These are phyloP conservation scores for Cladosporium austrohemisphaericum DNA, from an alignment of 2,329 filamentous ascomycete genomes.

Conservation along the genomic window DNA sequence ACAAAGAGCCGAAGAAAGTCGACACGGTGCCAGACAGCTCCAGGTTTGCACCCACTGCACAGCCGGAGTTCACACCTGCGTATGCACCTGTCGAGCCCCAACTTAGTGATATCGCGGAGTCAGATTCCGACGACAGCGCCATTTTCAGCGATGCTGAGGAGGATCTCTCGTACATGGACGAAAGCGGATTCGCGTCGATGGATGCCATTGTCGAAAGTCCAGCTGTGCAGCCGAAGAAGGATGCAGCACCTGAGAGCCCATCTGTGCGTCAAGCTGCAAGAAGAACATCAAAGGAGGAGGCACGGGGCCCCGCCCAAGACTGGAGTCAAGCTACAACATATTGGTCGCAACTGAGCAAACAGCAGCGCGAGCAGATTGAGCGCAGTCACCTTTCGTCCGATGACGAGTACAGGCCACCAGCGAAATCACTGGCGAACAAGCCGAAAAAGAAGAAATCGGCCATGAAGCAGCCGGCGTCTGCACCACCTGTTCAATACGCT, in stretches of 20 bases:
- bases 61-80: background rate
- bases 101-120: constrained; percentile 24
- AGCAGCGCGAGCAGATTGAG: constrained; percentile 61
- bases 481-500: background rate
- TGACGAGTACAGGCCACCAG: constrained; percentile 24
- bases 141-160: constrained; percentile 77
- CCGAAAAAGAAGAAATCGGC: constrained; percentile 41
- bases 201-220: constrained; percentile 68
- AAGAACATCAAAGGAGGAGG: constrained; percentile 4
- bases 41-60: background rate
- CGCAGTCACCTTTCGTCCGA: constrained; percentile 43
- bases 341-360: constrained; percentile 63
- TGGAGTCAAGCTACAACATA: constrained; percentile 68
- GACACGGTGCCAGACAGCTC: background rate
- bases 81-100: background rate
- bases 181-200: constrained; percentile 66
- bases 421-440: constrained; percentile 27
- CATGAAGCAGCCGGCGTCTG: constrained; percentile 16
- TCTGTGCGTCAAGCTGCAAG: constrained; percentile 11
- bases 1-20: background rate
- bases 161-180: constrained; percentile 62
- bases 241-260: constrained; percentile 25
- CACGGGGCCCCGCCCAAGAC: constrained; percentile 35
- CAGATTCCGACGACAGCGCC: constrained; percentile 46
- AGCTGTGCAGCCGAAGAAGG: constrained; percentile 23